Percentiles rank a stretch among this genome's conserved stretches.
These are phyloP conservation scores for Pichia insulana DNA, from an alignment of 805 yeast species.

Conservation along the genomic window DNA sequence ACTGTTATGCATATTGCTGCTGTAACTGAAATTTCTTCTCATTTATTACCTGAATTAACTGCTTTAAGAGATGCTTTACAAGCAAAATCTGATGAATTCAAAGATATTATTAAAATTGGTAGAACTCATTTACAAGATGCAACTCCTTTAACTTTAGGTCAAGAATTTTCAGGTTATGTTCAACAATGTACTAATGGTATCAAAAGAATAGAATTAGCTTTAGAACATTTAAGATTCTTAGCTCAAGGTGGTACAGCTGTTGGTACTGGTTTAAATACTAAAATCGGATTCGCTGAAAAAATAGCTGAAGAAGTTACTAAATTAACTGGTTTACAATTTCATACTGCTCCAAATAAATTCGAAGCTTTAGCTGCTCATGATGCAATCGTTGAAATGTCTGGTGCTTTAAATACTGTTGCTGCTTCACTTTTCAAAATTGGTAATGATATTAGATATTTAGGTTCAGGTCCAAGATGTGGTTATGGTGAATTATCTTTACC, in stretches of 20 bases:
- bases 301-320: conserved; percentile 80
- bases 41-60: conserved; percentile 72
- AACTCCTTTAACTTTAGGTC: conserved; percentile 95
- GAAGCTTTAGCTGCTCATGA: conserved; percentile 99
- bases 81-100: conserved; percentile 74
- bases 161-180: conserved; percentile 95
- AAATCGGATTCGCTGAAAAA: conserved; percentile 76
- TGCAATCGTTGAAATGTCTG: conserved; percentile 95
- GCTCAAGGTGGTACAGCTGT: conserved; percentile 99
- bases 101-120: conserved; percentile 91
- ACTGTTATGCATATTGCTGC: conserved; percentile 99
- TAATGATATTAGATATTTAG: conserved; percentile 95
- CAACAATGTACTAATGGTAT: conserved; percentile 90
- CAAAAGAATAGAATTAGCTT: conserved; percentile 66
- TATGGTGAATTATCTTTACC: conserved; percentile 94
- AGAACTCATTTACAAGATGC: conserved; percentile 99
- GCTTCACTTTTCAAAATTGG: conserved; percentile 92
- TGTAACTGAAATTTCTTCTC: conserved; percentile 71
- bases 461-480: conserved; percentile 99
- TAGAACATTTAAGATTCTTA: conserved; percentile 68
- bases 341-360: conserved; percentile 96
- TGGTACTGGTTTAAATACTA: conserved; percentile 96
- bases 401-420: conserved; percentile 93
- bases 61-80: conserved; percentile 71
- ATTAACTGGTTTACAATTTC: conserved; percentile 81